A percentile compares a stretch with the other conserved stretches of the same genome.
These are phyloP conservation scores for Alnus rubra DNA, from an alignment of 306 rosid species.

Conservation along the genomic window DNA sequence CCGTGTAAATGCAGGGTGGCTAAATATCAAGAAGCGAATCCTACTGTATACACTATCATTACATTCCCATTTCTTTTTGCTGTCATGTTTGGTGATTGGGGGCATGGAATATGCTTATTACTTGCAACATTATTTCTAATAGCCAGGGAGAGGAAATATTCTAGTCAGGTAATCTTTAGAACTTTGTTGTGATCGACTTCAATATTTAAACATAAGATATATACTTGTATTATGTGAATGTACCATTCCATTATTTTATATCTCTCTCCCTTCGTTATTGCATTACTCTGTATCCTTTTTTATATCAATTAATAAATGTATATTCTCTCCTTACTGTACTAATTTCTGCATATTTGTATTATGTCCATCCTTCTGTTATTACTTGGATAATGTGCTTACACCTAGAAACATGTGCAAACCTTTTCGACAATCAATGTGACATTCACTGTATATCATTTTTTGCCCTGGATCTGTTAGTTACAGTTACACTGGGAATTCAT, in stretches of 20 bases:
- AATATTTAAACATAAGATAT: not conserved
- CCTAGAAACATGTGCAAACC: not conserved
- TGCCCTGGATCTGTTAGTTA: not conserved
- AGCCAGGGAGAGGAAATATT: slow-evolving; percentile 73
- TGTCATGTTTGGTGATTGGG: slow-evolving; percentile 99
- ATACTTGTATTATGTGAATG: not conserved
- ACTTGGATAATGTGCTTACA: not conserved
- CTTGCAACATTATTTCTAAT: slow-evolving; percentile 73
- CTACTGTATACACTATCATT: slow-evolving; percentile 78
- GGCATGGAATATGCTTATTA: slow-evolving; percentile 93
- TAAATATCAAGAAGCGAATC: slow-evolving; percentile 97
- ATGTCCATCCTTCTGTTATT: not conserved
- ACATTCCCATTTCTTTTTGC: slow-evolving; percentile 99
- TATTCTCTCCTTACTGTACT: not conserved
- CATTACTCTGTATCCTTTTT: not conserved
- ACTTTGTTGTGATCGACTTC: slow-evolving; percentile 12
- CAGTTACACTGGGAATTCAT: not conserved
- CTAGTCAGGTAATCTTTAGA: slow-evolving; percentile 67
- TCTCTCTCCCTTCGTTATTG: not conserved
- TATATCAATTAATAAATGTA: not conserved
- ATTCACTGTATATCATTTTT: not conserved
- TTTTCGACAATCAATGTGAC: not conserved
- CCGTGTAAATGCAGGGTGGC: slow-evolving; percentile 75
- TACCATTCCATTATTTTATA: not conserved
- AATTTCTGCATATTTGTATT: not conserved